Evolutionary conservation across 805 yeast species (phyloP).

Genomic region (Schwanniomyces occidentalis): DNA sequence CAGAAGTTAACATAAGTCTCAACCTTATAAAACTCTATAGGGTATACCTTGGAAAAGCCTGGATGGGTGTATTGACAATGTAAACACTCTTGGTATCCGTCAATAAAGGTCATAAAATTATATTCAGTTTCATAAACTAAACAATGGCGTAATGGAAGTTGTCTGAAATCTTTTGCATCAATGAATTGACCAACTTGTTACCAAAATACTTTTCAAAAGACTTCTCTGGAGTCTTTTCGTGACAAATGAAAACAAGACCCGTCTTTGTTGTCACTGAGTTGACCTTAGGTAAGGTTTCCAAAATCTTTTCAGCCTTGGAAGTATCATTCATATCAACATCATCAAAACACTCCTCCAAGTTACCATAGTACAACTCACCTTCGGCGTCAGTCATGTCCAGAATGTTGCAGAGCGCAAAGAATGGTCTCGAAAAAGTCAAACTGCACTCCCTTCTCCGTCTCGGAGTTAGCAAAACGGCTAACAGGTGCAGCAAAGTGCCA

Average conservation of each 20-base stretch:
- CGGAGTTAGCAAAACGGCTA: conserved; percentile 15
- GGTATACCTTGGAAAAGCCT: background rate
- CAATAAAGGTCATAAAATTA: conserved; percentile 2
- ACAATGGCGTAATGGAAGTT: background rate
- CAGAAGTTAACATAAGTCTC: background rate
- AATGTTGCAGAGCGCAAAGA: conserved; percentile 22
- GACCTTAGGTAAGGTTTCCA: conserved; percentile 16
- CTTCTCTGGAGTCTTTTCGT: conserved; percentile 16
- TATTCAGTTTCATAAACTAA: conserved; percentile 2
- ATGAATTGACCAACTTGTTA: conserved; percentile 1
- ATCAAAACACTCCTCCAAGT: conserved; percentile 16
- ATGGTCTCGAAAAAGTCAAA: conserved; percentile 21
- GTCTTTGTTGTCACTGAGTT: conserved; percentile 18
- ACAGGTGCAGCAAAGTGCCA: conserved; percentile 24
- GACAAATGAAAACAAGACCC: conserved; percentile 24
- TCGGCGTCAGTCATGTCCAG: conserved; percentile 17
- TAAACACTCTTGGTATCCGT: conserved; percentile 2
- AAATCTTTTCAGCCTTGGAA: conserved; percentile 4
- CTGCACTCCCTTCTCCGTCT: conserved; percentile 18
- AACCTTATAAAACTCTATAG: conserved; percentile 1
- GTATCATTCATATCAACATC: conserved; percentile 3
- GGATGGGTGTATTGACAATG: conserved; percentile 2
- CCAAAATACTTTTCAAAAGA: conserved; percentile 1
- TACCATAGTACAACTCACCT: conserved; percentile 23
- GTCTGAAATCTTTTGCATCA: background rate